These are phyloP conservation scores for Leccinum variicolor DNA, from an alignment of 768 basidiomycete species.

Conservation along the genomic window DNA sequence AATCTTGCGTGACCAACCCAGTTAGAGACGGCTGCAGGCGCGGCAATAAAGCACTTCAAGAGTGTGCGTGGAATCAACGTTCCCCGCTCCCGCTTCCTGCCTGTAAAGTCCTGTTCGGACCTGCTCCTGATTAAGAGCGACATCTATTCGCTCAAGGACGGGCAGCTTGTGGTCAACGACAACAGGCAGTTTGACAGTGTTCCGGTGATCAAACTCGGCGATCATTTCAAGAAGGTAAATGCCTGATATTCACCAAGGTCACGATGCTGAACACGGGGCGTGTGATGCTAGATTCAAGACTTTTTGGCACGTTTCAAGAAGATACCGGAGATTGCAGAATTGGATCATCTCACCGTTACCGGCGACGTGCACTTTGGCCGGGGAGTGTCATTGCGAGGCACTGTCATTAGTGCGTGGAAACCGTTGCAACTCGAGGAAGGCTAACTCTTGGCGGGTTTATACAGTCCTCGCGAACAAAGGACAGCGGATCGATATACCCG, in stretches of 20 bases:
- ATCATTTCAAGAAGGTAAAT: constrained; percentile 90
- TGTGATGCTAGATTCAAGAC: constrained; percentile 57
- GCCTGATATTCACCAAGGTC: neutral
- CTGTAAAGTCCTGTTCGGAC: constrained; percentile 86
- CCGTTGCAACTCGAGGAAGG: neutral
- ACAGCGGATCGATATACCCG: constrained; percentile 78
- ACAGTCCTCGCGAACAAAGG: constrained; percentile 80
- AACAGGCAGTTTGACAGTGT: constrained; percentile 80
- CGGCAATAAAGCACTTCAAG: constrained; percentile 91
- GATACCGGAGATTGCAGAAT: constrained; percentile 85
- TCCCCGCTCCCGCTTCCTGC: constrained; percentile 90
- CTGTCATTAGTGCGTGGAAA: constrained; percentile 64
- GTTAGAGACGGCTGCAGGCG: constrained; percentile 91
- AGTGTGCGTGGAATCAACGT: constrained; percentile 94
- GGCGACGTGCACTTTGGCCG: constrained; percentile 91
- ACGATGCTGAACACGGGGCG: neutral
- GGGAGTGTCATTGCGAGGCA: constrained; percentile 82
- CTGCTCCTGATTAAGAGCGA: constrained; percentile 88
- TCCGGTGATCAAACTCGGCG: constrained; percentile 96
- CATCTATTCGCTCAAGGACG: constrained; percentile 88
- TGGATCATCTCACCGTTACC: constrained; percentile 92
- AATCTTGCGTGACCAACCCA: constrained; percentile 20
- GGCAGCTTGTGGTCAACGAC: constrained; percentile 82
- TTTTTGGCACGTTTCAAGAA: constrained; percentile 96
- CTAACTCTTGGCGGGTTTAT: neutral